Conservation (phyloP, 2,329 filamentous ascomycete genomes). For the Alternaria arborescens region DNA sequence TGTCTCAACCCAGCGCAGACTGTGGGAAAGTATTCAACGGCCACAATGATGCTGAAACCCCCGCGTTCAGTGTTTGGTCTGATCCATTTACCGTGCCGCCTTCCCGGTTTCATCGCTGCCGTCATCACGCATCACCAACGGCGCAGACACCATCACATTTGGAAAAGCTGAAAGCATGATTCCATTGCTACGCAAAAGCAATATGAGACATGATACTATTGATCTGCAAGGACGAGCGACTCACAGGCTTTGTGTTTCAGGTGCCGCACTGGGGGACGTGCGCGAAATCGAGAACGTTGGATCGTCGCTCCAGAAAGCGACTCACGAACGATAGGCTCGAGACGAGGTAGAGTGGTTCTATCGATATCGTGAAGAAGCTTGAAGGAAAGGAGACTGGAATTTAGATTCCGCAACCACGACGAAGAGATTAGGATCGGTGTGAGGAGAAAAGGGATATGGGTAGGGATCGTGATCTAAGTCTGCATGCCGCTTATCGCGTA, state of each 20-base stretch:
- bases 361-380: not conserved
- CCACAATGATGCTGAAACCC: not conserved
- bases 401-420: not conserved
- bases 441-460: not conserved
- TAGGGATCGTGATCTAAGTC: not conserved
- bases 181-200: not conserved
- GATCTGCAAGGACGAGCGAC: slow-evolving; percentile 1
- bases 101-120: slow-evolving; percentile 3
- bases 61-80: not conserved
- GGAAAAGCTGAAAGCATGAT: not conserved
- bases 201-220: not conserved
- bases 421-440: not conserved
- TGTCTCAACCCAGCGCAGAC: not conserved
- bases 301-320: not conserved
- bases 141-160: not conserved
- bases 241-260: not conserved
- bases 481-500: slow-evolving; percentile 6
- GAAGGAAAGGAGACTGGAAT: not conserved
- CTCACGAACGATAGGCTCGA: not conserved
- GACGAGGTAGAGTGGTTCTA: not conserved
- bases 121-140: not conserved
- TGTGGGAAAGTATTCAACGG: not conserved
- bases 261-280: not conserved
- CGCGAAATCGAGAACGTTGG: slow-evolving; percentile 1
- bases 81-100: not conserved